A percentile compares a stretch with the other conserved stretches of the same genome.
Evolutionary conservation across 1,139 yeast species (phyloP).

Genomic region (Geotrichum histeridarum): DNA sequence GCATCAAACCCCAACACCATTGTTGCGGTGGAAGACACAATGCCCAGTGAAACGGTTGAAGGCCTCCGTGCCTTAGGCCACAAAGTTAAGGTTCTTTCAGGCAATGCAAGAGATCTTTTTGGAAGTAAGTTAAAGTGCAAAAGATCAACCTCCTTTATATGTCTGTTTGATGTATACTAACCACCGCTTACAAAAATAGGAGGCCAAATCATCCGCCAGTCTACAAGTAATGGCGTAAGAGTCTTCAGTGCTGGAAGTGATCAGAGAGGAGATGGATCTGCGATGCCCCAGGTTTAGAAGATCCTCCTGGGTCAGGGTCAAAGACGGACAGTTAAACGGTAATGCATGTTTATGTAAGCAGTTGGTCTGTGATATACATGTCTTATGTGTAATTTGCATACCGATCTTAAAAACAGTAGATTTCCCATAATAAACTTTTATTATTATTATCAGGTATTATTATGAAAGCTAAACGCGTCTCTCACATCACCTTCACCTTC

Average conservation of each 20-base stretch:
- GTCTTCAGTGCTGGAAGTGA: slow-evolving; percentile 73
- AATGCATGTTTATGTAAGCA: too few relatives aligned
- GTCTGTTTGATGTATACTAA: slow-evolving; percentile 38
- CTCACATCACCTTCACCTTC: too few relatives aligned
- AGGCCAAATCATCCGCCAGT: slow-evolving; percentile 61
- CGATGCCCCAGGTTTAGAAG: slow-evolving; percentile 47
- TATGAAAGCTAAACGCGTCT: too few relatives aligned
- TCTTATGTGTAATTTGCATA: neutral
- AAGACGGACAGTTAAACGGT: too few relatives aligned
- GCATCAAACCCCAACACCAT: slow-evolving; percentile 52
- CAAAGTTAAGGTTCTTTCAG: slow-evolving; percentile 45
- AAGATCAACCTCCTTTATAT: slow-evolving; percentile 34
- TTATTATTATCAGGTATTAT: too few relatives aligned
- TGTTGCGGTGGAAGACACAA: slow-evolving; percentile 65
- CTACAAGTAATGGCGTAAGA: slow-evolving; percentile 39
- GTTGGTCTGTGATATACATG: too few relatives aligned
- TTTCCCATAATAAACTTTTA: too few relatives aligned
- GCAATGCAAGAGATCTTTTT: slow-evolving; percentile 35
- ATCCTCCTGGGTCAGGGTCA: too few relatives aligned
- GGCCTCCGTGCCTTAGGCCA: slow-evolving; percentile 56
- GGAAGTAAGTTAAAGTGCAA: slow-evolving; percentile 22
- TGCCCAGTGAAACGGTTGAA: slow-evolving; percentile 42
- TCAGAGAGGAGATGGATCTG: slow-evolving; percentile 75
- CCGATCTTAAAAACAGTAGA: neutral
- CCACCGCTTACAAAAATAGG: slow-evolving; percentile 31